These are phyloP conservation scores for Aspergillus carlsbadensis DNA, from an alignment of 495 filamentous ascomycete species.

Conservation along the genomic window DNA sequence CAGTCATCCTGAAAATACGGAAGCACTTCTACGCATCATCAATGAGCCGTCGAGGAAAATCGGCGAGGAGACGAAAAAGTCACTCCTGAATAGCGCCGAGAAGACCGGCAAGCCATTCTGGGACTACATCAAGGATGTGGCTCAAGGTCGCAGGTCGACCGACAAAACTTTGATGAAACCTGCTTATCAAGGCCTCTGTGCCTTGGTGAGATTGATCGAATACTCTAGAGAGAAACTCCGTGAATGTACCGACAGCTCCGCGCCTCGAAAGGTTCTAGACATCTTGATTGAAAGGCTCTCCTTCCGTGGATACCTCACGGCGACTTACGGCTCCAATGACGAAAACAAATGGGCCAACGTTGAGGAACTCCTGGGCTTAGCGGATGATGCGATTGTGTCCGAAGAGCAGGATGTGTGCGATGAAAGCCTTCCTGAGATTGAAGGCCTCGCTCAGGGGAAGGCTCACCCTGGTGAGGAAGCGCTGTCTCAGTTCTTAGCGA, in stretches of 20 bases:
- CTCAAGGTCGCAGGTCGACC: constrained; percentile 65
- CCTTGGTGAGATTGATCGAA: constrained; percentile 62
- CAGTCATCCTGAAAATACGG: constrained; percentile 83
- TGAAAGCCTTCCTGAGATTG: constrained; percentile 72
- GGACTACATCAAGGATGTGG: constrained; percentile 65
- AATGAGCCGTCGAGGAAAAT: constrained; percentile 82
- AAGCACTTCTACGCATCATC: constrained; percentile 80
- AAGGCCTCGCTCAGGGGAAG: constrained; percentile 69
- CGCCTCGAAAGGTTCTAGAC: constrained; percentile 69
- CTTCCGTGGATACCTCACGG: constrained; percentile 71
- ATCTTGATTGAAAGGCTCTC: constrained; percentile 70
- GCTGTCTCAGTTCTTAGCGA: constrained; percentile 81
- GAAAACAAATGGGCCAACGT: constrained; percentile 90
- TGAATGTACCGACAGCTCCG: constrained; percentile 45
- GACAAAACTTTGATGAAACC: constrained; percentile 67
- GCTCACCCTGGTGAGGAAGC: constrained; percentile 57
- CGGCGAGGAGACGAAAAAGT: constrained; percentile 74
- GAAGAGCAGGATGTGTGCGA: constrained; percentile 48
- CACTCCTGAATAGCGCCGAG: constrained; percentile 74
- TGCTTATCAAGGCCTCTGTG: constrained; percentile 63
- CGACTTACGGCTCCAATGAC: constrained; percentile 70
- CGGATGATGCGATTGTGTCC: constrained; percentile 56
- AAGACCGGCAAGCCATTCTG: constrained; percentile 67
- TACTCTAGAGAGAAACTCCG: constrained; percentile 58
- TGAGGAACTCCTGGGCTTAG: constrained; percentile 78